A percentile compares a stretch with the other conserved stretches of the same genome.
Conservation (phyloP, 148 eudicot genomes). For the Rhododendron molle region DNA sequence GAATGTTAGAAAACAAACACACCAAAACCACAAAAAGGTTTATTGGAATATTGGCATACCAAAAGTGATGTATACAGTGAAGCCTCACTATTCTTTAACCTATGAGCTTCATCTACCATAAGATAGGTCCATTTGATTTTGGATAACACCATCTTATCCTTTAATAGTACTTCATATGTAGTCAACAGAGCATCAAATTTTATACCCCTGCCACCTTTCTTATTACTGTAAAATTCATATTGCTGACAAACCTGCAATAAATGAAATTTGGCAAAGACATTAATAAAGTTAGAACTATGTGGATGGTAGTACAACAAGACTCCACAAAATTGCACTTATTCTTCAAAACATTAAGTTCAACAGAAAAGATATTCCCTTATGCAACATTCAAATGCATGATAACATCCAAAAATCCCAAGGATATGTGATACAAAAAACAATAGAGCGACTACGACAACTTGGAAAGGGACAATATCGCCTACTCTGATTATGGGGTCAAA, state of each 20-base stretch:
- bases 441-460: not conserved
- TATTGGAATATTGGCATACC: constrained; percentile 37
- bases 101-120: constrained; percentile 99
- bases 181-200: constrained; percentile 90
- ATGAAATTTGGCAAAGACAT: constrained; percentile 1
- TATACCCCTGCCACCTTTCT: constrained; percentile 48
- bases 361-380: not conserved
- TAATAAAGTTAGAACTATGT: not conserved
- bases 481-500: not conserved
- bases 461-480: not conserved
- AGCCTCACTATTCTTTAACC: constrained; percentile 95
- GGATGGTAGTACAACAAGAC: no score
- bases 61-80: constrained; percentile 75
- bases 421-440: not conserved
- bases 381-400: not conserved
- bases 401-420: not conserved
- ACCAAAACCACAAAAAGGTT: not conserved
- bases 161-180: constrained; percentile 92
- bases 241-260: constrained; percentile 91
- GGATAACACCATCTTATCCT: constrained; percentile 85
- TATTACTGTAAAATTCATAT: constrained; percentile 85
- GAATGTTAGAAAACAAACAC: not conserved
- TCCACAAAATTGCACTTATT: not conserved
- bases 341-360: not conserved
- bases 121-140: constrained; percentile 97